Conservation (phyloP, 495 filamentous ascomycete species). For the Talaromyces wortmannii region DNA sequence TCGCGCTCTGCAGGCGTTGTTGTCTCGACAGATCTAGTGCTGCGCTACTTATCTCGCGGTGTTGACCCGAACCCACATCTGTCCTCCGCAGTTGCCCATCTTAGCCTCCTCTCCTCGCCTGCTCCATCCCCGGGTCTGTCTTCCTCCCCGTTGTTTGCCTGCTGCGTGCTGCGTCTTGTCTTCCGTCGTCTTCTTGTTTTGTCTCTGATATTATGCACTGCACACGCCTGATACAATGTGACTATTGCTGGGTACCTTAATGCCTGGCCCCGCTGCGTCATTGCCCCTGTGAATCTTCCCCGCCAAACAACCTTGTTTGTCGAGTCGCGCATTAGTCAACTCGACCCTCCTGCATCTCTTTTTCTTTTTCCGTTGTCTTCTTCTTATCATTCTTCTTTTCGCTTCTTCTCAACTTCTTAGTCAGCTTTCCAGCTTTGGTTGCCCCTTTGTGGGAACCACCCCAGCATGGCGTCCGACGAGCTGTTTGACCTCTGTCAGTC, state of each 20-base stretch:
- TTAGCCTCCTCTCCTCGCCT: background rate
- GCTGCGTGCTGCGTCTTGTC: too few species aligned
- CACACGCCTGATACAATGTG: background rate
- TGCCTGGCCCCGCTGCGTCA: background rate
- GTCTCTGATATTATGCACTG: background rate
- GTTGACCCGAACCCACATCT: background rate
- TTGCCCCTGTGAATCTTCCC: conserved; percentile 16
- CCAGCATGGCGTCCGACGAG: conserved; percentile 80
- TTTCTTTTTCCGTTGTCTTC: too few species aligned
- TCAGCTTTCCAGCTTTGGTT: background rate
- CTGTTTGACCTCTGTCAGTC: conserved; percentile 86
- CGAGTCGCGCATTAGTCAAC: too few species aligned
- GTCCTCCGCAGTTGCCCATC: background rate
- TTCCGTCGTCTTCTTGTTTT: background rate
- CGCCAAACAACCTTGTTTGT: conserved; percentile 11
- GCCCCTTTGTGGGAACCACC: background rate
- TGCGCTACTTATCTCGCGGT: background rate
- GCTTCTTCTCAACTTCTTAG: background rate
- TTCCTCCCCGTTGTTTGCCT: background rate
- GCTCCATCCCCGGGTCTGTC: background rate
- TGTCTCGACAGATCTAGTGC: background rate
- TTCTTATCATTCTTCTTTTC: background rate
- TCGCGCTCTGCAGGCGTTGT: too few species aligned
- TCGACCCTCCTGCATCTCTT: too few species aligned
- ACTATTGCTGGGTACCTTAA: background rate